Evolutionary conservation across 2,329 filamentous ascomycete genomes (phyloP), one percentile per base, ranked within the genome.

Genomic region (Alternaria atra): DNA sequence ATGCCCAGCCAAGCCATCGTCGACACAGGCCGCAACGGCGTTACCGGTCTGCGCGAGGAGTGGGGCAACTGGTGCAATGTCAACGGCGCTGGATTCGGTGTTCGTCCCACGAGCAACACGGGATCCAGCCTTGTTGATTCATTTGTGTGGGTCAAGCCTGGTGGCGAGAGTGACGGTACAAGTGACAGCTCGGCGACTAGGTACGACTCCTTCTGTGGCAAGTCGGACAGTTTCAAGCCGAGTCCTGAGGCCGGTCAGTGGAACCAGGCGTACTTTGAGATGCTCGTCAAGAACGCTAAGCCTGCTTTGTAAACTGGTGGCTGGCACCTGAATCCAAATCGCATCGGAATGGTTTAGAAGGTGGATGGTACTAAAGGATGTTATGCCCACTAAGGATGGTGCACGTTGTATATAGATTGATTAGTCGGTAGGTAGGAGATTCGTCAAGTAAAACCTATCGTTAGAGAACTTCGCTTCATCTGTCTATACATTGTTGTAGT

Each of bases 31-130:
- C 88, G 90, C 72, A 89, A 88, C 58, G 89, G 84, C 82, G 75
- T 77, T 42, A 66, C 71, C 69, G 44, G 72, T 30, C 73, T 78
- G 39, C 85, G 86, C 72, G 77, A 80, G 61, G 79, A 79, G 53
- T 89, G 88, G 87, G 88, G 88, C 42, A 80, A 90, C 77, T 91
- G 89, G 89, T 91, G 89, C 81, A 91, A 90, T 74, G 82, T 90
- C 68, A 85, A 82, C 59, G 86, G 85, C 43, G 86, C 87, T 52
- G 88, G 89, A 12, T 90, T 90, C 67, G 89, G 89, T 66, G 79
- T 80, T 15, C 84, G 87, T 10, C 88, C 88, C 1, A 86, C 86
- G 0, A 80, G 85, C 27, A 81, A 84, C 73, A 91, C 89, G 5
- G 87, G 86, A 15, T 82, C 86, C 61, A 72, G 79, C 2, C 79